phyloP scores from a whole-genome alignment of 2,329 filamentous ascomycete species.

The Helminthosporium solani region DNA sequence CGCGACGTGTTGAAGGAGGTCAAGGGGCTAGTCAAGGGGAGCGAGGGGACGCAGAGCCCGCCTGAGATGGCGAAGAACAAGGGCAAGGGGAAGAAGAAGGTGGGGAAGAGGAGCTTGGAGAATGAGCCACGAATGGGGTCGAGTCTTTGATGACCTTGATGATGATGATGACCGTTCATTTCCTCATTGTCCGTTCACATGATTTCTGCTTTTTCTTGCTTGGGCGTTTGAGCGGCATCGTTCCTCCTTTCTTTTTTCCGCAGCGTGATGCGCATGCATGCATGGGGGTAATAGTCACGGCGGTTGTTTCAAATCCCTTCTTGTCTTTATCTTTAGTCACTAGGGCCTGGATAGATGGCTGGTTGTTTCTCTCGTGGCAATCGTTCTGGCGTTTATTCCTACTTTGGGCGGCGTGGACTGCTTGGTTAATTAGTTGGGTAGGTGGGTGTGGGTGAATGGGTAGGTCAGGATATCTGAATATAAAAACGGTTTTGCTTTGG shows the following conservation, averaged over 20 bases:
- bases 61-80: slow-evolving; percentile 26
- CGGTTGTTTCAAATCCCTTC: too few species aligned
- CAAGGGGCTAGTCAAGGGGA: slow-evolving; percentile 58
- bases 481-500: too few species aligned
- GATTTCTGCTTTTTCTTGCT: background rate
- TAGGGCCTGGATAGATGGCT: too few species aligned
- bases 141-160: slow-evolving; percentile 18
- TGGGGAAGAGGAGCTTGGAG: slow-evolving; percentile 13
- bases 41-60: slow-evolving; percentile 28
- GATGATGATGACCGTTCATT: background rate
- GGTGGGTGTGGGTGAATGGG: too few species aligned
- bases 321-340: too few species aligned
- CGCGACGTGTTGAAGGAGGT: slow-evolving; percentile 82
- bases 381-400: background rate
- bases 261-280: too few species aligned
- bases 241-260: background rate
- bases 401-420: background rate
- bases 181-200: background rate
- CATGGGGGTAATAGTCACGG: too few species aligned
- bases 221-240: background rate
- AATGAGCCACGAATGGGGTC: slow-evolving; percentile 30
- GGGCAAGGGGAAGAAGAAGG: slow-evolving; percentile 35
- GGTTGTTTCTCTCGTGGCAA: background rate
- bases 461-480: too few species aligned
- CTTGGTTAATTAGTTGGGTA: background rate